Percentiles rank a stretch among this genome's conserved stretches.
These are phyloP conservation scores for Scheffersomyces lignosus DNA, from an alignment of 805 yeast species.

Conservation along the genomic window DNA sequence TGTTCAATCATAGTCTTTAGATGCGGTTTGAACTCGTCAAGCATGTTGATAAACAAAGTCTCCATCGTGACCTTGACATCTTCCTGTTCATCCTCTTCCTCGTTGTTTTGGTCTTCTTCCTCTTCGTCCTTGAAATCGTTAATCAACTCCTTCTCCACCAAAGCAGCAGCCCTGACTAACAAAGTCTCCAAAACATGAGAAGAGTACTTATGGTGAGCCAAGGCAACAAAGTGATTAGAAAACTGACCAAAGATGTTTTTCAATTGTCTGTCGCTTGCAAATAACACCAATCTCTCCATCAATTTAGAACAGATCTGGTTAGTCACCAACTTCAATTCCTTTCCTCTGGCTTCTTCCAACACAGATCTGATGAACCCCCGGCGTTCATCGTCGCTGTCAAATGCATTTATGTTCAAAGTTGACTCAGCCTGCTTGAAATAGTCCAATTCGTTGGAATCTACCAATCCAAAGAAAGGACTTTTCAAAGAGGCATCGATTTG, in stretches of 20 bases:
- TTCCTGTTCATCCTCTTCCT: conserved; percentile 33
- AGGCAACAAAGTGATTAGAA: conserved; percentile 69
- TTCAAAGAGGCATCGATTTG: conserved; percentile 14
- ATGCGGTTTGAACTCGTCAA: conserved; percentile 65
- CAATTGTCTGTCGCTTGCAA: conserved; percentile 64
- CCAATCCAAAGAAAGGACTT: conserved; percentile 76
- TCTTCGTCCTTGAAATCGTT: conserved; percentile 19
- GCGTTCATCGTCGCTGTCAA: conserved; percentile 71
- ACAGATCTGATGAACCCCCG: conserved; percentile 72
- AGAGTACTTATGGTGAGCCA: conserved; percentile 85
- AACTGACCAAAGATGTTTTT: conserved; percentile 65
- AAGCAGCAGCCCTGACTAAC: conserved; percentile 68
- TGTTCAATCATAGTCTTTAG: conserved; percentile 62
- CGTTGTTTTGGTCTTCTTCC: conserved; percentile 22
- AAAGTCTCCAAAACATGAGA: conserved; percentile 93
- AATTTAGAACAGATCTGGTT: conserved; percentile 94
- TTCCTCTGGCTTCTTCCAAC: conserved; percentile 75
- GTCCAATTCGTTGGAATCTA: conserved; percentile 80
- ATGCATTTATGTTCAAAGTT: conserved; percentile 76
- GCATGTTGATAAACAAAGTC: conserved; percentile 58
- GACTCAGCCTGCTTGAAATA: conserved; percentile 93
- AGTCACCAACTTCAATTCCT: conserved; percentile 88
- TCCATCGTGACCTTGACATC: conserved; percentile 59
- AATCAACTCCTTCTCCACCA: conserved; percentile 71
- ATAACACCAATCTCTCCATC: conserved; percentile 79